Evolutionary conservation across 108 stramenopile species (phyloP), one percentile per base, ranked within the genome.

Genomic region (Epipyxis sp.): DNA sequence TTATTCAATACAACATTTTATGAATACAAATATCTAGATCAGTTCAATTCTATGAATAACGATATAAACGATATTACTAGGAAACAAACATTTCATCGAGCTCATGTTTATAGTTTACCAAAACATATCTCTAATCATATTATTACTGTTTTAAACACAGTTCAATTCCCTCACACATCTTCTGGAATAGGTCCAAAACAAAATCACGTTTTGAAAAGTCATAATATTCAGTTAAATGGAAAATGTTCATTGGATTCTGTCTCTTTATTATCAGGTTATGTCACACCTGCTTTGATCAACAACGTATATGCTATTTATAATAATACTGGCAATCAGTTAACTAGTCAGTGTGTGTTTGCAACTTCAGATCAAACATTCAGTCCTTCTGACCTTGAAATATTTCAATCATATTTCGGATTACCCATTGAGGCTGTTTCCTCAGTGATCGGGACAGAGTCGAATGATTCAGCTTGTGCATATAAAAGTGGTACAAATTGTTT

Each of bases 251-350:
- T 50, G 46, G 6, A 6, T 50, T 6, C 46, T 13, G 6, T 20
- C 46, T 13, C 20, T 20, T 6, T 20, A 50, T 13, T 20, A 50
- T 6, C 20, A 32, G 61, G 61, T 6, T 65, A 65, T 37, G 35
- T 37, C 6, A 3, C 13, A 13, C 61, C 61, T 35, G 25, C 13
- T 10, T 37, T 65, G 34, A 6, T 65, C 30, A 65, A 25, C 35
- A 29, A 3, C 10, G 20, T 13, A 6, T 65, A 65, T 37, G 61
- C 27, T 6, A 65, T 65, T 13, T 37, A 3, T 32, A 65, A 32
- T 65, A 65, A 65, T 37, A 65, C 35, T 6, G 61, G 61, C 61
- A 65, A 65, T 32, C 10, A 3, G 6, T 25, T 65, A 25, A 65
- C 61, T 37, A 65, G 35, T 65, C 61, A 65, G 35, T 3, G 13